Conservation (phyloP, 805 yeast genomes). For the Wickerhamomyces ciferrii region DNA sequence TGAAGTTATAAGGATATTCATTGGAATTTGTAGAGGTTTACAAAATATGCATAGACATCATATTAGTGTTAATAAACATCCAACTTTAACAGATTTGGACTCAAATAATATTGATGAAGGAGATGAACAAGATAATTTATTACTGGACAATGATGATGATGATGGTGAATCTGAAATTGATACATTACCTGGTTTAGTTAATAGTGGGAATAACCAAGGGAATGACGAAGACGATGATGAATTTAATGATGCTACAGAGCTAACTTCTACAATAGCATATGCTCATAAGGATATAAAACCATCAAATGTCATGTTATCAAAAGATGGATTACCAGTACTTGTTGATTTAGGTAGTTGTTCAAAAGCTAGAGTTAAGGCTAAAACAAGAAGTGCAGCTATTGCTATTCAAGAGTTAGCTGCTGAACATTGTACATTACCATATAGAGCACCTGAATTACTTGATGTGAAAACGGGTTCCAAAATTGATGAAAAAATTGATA, state of each 20-base stretch:
- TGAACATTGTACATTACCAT: constrained; percentile 82
- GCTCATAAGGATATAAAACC: constrained; percentile 91
- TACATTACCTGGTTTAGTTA: constrained; percentile 20
- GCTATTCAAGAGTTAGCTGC: constrained; percentile 76
- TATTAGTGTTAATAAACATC: not conserved
- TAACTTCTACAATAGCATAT: constrained; percentile 56
- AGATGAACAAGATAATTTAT: constrained; percentile 13
- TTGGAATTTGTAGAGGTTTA: constrained; percentile 72
- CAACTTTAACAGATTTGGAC: not conserved
- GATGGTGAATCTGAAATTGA: constrained; percentile 19
- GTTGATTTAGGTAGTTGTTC: constrained; percentile 82
- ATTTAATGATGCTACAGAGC: constrained; percentile 41
- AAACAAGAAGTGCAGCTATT: constrained; percentile 64
- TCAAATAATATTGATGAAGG: constrained; percentile 1
- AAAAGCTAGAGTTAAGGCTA: constrained; percentile 49
- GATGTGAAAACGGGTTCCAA: constrained; percentile 65
- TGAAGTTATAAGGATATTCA: constrained; percentile 57
- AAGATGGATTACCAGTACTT: constrained; percentile 71
- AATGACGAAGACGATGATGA: constrained; percentile 9
- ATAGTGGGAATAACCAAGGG: constrained; percentile 24
- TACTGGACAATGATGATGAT: constrained; percentile 7
- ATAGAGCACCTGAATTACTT: constrained; percentile 85
- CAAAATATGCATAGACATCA: constrained; percentile 58
- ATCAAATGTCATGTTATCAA: constrained; percentile 77
- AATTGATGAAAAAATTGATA: constrained; percentile 72